Percentiles rank a stretch among this genome's conserved stretches.
Evolutionary conservation across 2,329 filamentous ascomycete species (phyloP).

Genomic region (Ophiostoma ips): DNA sequence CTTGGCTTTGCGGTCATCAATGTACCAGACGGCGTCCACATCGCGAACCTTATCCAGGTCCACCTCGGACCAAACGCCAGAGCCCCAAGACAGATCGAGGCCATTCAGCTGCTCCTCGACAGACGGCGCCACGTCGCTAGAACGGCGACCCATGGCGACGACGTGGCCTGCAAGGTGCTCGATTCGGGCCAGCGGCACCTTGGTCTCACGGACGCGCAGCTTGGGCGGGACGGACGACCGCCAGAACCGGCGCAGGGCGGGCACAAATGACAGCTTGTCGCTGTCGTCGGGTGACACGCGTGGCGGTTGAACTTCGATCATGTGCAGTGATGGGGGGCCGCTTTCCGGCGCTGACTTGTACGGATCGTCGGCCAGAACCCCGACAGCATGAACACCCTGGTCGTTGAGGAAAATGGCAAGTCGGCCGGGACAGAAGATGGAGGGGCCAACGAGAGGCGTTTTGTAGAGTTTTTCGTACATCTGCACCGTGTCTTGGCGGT

Average conservation of each 20-base stretch:
- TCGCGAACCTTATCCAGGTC: slow-evolving; percentile 74
- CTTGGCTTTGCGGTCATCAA: slow-evolving; percentile 55
- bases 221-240: slow-evolving; percentile 50
- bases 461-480: slow-evolving; percentile 61
- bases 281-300: slow-evolving; percentile 59
- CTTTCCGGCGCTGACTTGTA: slow-evolving; percentile 39
- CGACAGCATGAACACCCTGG: slow-evolving; percentile 70
- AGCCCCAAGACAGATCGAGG: slow-evolving; percentile 60
- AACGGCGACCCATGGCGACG: slow-evolving; percentile 11
- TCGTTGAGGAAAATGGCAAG: slow-evolving; percentile 66
- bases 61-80: slow-evolving; percentile 67
- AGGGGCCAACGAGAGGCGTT: slow-evolving; percentile 63
- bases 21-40: slow-evolving; percentile 63
- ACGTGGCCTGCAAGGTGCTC: slow-evolving; percentile 69
- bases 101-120: slow-evolving; percentile 48
- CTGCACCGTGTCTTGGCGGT: slow-evolving; percentile 63
- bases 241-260: slow-evolving; percentile 53
- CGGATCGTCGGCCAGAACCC: slow-evolving; percentile 44
- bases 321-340: slow-evolving; percentile 54
- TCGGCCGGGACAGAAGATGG: slow-evolving; percentile 62
- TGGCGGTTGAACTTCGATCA: slow-evolving; percentile 61
- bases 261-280: slow-evolving; percentile 77
- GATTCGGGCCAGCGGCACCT: slow-evolving; percentile 62
- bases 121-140: neutral
- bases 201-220: slow-evolving; percentile 52